Evolutionary conservation across 2,329 filamentous ascomycete genomes (phyloP), one percentile per base, ranked within the genome.

Genomic region (Ascochyta viciae-villosae): DNA sequence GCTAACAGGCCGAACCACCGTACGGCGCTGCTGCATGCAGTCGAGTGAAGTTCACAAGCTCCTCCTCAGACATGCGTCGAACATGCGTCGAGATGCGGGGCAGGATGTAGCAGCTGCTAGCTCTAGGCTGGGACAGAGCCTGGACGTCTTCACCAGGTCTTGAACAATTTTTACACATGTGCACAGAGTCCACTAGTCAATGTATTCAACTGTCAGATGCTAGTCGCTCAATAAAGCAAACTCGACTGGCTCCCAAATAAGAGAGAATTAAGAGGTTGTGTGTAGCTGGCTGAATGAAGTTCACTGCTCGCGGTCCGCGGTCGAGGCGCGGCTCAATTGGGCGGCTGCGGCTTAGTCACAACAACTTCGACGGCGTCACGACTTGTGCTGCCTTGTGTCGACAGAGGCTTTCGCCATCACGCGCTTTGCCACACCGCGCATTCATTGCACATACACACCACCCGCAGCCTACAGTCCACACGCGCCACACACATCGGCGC

Each of bases 391-490:
- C 41, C 52, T 40, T 41, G 12, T 39, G 19, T 35, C 40, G 41
- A 31, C 53, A 55, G 47, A 52, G 48, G 42, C 54, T 48, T 51
- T 52, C 39, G 54, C 54, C 54, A 57, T 52, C 54, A 56, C 42
- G 47, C 42, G 46, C 52, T 45, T 26, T 27, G 52, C 52, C 52
- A 55, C 52, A 44, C 35, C 35, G 52, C 41, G 53, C 46, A 45
- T 40, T 46, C 34, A 23, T 27, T 39, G 37, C 37, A 39, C 22
- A 4, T n/a, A 19, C 35, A 31, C 16, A 55, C 46, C 29, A 9
- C 33, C 15, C 9, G 26, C 19, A 9, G 15, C 23, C 12, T 31
- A 24, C 35, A 3, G 3, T 8, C 33, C 9, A 16, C 22, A 39
- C 6, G 12, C 10, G 19, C 37, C 37, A 23, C 13, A 10, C 37